Base-by-base conservation (phyloP, 1,284 basidiomycete species). In the Moniliophthora roreri region DNA sequence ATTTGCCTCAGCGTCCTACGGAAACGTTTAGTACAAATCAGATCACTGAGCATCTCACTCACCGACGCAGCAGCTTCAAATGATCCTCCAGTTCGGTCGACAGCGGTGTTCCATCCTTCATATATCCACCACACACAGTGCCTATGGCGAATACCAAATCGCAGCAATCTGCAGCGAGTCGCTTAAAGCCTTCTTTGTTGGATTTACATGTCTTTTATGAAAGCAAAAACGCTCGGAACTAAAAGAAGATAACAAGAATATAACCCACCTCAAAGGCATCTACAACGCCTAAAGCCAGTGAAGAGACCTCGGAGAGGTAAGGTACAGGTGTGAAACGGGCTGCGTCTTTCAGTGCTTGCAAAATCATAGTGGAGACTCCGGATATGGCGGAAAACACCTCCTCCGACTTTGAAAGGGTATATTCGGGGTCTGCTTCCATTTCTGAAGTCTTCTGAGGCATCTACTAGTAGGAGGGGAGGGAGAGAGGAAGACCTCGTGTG, bases 171-270 rank as follows among this genome's bases (percentile, higher is more conserved):
- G 44, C 23, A 2, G 24, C 44, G 6, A 46, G 26, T 46, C 16
- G 10, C n/a, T 32, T 46, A 24, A 46, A 46, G 5, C 44, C 44
- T 7, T 46, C 44, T 32, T 46, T 46, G 26, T 46, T 46, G 16
- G 24, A 16, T 11, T n/a, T 11, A 24, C 10, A 46, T 18, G 44
- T 46, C 44, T 46, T 6, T 41, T 20, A 4, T n/a, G 37, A 18
- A 41, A 20, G 18, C 40, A 26, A 15, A 4, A 28, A 23, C 21
- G 21, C 26, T 23, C 23, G 8, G 11, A 26, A 15, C 1, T 10
- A n/a, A 4, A 28, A 32, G 5, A 32, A 24, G 4, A 16, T 32
- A n/a, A 11, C 8, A 13, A 8, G 11, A 15, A 6, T 5, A 32
- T n/a, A 4, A 32, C 44, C 4, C 7, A 46, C 44, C 26, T 46